Percentiles rank a stretch among this genome's conserved stretches.
phyloP scores from a whole-genome alignment of 345 rosid species.

The Melaleuca alternifolia region DNA sequence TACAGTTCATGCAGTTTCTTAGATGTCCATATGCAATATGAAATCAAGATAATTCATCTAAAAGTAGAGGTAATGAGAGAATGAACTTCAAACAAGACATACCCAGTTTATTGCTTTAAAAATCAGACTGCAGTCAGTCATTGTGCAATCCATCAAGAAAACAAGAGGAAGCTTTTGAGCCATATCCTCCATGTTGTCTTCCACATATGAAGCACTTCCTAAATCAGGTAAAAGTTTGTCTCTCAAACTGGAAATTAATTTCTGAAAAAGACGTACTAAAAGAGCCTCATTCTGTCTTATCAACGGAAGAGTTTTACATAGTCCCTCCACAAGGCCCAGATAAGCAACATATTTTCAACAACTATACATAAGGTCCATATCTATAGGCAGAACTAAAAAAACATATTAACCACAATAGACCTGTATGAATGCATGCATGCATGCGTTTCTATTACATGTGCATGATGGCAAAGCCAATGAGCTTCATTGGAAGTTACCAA shows the following conservation, averaged over 20 bases:
- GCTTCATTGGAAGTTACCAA: not conserved
- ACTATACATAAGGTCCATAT: not conserved
- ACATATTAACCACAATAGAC: not conserved
- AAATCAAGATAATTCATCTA: not conserved
- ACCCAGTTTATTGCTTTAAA: slow-evolving; percentile 63
- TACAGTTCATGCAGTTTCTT: not conserved
- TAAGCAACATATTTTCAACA: not conserved
- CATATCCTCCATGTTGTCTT: slow-evolving; percentile 21
- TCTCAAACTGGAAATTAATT: not conserved
- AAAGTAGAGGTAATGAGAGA: not conserved
- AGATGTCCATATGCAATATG: not conserved
- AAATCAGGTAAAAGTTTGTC: not conserved
- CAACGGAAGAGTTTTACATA: not conserved
- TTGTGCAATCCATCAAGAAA: slow-evolving; percentile 81
- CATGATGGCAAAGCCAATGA: not conserved
- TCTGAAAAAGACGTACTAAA: not conserved
- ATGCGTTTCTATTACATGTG: not conserved
- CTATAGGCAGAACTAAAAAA: not conserved
- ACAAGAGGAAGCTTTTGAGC: slow-evolving; percentile 41
- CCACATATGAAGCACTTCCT: not conserved
- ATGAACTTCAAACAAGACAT: slow-evolving; percentile 2
- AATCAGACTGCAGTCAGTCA: slow-evolving; percentile 81
- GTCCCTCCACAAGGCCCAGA: not conserved
- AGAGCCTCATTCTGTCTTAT: not conserved
- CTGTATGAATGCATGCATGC: not conserved